Evolutionary conservation across 345 rosid species (phyloP).

Genomic region (Brassica juncea): DNA sequence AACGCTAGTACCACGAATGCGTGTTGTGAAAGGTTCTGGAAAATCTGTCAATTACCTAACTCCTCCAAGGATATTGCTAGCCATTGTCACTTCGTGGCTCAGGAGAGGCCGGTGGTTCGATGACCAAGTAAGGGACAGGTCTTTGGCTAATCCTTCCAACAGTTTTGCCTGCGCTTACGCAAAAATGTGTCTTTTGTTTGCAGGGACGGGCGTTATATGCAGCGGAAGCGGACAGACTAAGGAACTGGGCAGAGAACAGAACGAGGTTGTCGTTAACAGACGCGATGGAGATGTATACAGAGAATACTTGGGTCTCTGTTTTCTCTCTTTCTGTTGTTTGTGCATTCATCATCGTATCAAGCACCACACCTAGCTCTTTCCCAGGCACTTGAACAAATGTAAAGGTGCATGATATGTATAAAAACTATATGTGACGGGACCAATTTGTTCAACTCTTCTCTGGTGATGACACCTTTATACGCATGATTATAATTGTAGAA

Average conservation of each 20-base stretch:
- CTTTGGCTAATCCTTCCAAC: neutral
- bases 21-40: slow-evolving; percentile 81
- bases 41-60: slow-evolving; percentile 77
- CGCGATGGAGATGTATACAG: slow-evolving; percentile 93
- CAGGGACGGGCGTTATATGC: slow-evolving; percentile 90
- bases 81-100: slow-evolving; percentile 87
- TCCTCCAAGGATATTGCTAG: slow-evolving; percentile 93
- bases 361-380: slow-evolving; percentile 47
- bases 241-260: slow-evolving; percentile 92
- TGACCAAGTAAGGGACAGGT: slow-evolving; percentile 63
- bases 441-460: neutral
- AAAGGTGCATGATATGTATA: neutral
- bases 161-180: neutral
- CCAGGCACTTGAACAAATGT: neutral
- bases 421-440: neutral
- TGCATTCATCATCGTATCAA: slow-evolving; percentile 79
- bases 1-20: slow-evolving; percentile 85
- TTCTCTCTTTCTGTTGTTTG: slow-evolving; percentile 95
- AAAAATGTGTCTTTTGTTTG: slow-evolving; percentile 2
- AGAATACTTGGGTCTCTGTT: slow-evolving; percentile 87
- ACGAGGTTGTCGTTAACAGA: slow-evolving; percentile 80
- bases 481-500: neutral
- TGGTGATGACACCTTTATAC: neutral
- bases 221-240: slow-evolving; percentile 83
- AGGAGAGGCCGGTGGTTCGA: slow-evolving; percentile 96